Evolutionary conservation across 2,329 filamentous ascomycete genomes (phyloP), one percentile per base, ranked within the genome.

Genomic region (Gnomoniopsis smithogilvyi): DNA sequence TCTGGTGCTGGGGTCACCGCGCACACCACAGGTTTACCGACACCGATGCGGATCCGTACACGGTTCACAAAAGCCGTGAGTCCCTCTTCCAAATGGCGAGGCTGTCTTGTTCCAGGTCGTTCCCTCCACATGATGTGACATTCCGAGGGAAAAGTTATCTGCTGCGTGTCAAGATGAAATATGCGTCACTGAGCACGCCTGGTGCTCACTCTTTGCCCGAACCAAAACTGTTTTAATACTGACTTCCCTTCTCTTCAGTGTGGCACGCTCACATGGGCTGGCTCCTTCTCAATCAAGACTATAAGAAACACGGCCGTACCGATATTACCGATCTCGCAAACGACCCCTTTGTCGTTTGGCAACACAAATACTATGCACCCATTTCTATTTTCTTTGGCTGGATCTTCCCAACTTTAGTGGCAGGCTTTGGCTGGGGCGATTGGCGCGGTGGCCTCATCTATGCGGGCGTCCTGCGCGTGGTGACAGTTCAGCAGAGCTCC

Each of bases 211-310:
- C 4, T 21, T 24, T 21, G 43, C 15, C 43, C 3, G 3, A 21
- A n/a, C 12, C 3, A n/a, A 6, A 21, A 12, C 14, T 3, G 17
- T 14, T 24, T 6, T 48, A 6, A 21, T 15, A 21, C 19, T 48
- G 22, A n/a, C 19, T 6, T 26, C 46, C 14, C 21, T 22, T 21
- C 24, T 15, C 46, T 26, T 15, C 46, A 48, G 46, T 48, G 26
- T 48, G 46, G 46, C 46, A 80, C 70, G 79, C 77, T 41, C 78
- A 80, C 64, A 55, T 64, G 59, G 15, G 56, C 41, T 80, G 78
- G 78, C 80, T 80, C 76, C 71, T 80, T 63, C 80, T 80, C 77
- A 80, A 79, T 73, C 78, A 80, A 70, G 79, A 80, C 73, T 78
- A 77, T 62, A 80, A 80, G 74, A 73, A 77, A 15, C 76, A 79